Base-by-base conservation (phyloP, 257 asterid species). In the Nicotiana noctiflora region DNA sequence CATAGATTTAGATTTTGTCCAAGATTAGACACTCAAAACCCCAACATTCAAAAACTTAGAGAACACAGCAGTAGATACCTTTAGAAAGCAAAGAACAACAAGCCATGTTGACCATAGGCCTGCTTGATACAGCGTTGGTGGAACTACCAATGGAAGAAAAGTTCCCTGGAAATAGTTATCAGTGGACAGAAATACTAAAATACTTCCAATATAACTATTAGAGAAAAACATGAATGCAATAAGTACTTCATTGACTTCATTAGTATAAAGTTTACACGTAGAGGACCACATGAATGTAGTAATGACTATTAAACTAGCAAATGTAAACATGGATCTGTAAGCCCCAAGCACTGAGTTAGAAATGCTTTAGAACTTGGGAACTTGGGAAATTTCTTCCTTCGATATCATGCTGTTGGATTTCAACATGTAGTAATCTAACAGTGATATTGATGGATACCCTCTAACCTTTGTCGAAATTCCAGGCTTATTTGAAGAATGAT, bases 81-180 rank as follows among this genome's bases (percentile, higher is more conserved):
- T 94, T 80, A 94, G 83, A 85, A 89, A 91, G 84, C 98, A 94
- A 64, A 94, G 93, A 85, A 94, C 94, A 25, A 82, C 89, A 79
- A 94, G 87, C 98, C 98, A 94, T 21, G 88, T 80, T 77, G 96
- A 90, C 98, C 98, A 94, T 34, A 94, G 85, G 74, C 95, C 97
- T 65, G 91, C 93, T 84, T 90, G 97, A 85, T 89, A 90, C 83
- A 88, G 68, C 56, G 97, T 90, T 49, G 96, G 90, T 70, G 94
- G 93, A 86, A 91, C 93, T 75, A 94, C 96, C 84, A 94, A 81
- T 12, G 97, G 98, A 85, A 94, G 96, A 89, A 94, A 94, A 76
- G 95, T 93, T 88, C 98, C 98, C 98, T 94, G 91, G 75, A 83
- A 85, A 84, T 87, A 55, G 81, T 78, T 70, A 83, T 46, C 67